phyloP scores from a whole-genome alignment of 2,329 filamentous ascomycete species.

The Aureobasidium leucospermi region DNA sequence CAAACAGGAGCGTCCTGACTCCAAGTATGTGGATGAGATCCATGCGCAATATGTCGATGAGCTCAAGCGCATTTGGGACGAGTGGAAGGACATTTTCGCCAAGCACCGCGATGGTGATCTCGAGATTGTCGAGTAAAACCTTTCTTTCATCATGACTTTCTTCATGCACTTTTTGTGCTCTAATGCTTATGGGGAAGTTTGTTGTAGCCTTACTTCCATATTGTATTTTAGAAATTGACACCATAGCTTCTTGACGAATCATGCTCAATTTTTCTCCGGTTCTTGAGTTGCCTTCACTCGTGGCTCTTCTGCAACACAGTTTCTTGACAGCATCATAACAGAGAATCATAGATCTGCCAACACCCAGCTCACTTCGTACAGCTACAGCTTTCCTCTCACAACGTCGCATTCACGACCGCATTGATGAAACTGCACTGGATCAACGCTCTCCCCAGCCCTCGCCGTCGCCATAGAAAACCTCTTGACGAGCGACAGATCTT shows the following conservation, averaged over 20 bases:
- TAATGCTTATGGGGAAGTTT: neutral
- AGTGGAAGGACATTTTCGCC: slow-evolving; percentile 71
- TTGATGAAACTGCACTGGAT: too few species aligned
- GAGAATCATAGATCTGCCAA: too few species aligned
- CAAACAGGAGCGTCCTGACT: slow-evolving; percentile 56
- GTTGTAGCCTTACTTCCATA: neutral
- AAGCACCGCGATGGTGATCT: slow-evolving; percentile 56
- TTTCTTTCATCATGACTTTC: neutral
- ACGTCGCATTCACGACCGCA: too few species aligned
- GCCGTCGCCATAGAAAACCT: neutral
- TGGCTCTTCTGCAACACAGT: too few species aligned
- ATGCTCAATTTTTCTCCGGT: neutral
- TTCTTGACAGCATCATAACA: too few species aligned
- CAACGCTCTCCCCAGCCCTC: neutral
- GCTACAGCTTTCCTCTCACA: too few species aligned
- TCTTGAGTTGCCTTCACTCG: too few species aligned
- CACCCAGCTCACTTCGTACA: too few species aligned
- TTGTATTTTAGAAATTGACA: neutral
- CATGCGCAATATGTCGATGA: slow-evolving; percentile 74
- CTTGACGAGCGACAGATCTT: neutral
- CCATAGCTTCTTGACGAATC: neutral
- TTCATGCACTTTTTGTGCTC: neutral
- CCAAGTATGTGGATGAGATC: slow-evolving; percentile 70
- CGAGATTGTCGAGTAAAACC: slow-evolving; percentile 52
- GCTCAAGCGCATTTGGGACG: slow-evolving; percentile 64